A percentile compares a stretch with the other conserved stretches of the same genome.
phyloP scores from a whole-genome alignment of 2,329 filamentous ascomycete genomes.

The Colletotrichum tanaceti region DNA sequence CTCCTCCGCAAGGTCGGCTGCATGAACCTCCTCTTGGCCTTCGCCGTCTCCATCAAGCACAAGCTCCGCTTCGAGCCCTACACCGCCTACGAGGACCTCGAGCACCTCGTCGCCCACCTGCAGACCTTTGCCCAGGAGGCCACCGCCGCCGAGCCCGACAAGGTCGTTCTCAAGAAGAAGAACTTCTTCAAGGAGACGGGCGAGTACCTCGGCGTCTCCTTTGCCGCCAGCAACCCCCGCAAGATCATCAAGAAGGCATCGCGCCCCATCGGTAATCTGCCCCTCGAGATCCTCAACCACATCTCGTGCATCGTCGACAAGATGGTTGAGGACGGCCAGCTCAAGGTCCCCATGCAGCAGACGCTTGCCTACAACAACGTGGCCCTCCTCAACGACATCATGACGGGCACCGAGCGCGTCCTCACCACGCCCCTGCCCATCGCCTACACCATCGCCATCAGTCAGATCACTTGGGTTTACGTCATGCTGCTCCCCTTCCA shows the following conservation, averaged over 20 bases:
- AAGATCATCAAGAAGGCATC: constrained; percentile 80
- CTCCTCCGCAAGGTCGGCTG: constrained; percentile 78
- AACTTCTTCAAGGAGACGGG: constrained; percentile 72
- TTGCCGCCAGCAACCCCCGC: constrained; percentile 81
- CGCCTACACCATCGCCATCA: constrained; percentile 86
- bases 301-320: constrained; percentile 74
- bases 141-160: constrained; percentile 51
- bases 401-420: constrained; percentile 80
- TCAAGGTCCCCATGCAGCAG: constrained; percentile 69
- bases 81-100: constrained; percentile 79
- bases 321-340: constrained; percentile 65
- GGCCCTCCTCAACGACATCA: constrained; percentile 75
- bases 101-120: constrained; percentile 76
- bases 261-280: constrained; percentile 83
- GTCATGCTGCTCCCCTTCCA: constrained; percentile 86
- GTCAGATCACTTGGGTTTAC: constrained; percentile 89
- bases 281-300: constrained; percentile 82
- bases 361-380: constrained; percentile 71
- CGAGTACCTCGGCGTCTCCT: constrained; percentile 80
- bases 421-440: constrained; percentile 85
- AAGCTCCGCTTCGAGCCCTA: constrained; percentile 86
- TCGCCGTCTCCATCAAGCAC: constrained; percentile 83
- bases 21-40: constrained; percentile 82
- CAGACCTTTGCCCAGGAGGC: constrained; percentile 77
- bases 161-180: constrained; percentile 53